Base-by-base conservation (phyloP, 1,284 basidiomycete genomes). In the Veloboletus limbatus region DNA sequence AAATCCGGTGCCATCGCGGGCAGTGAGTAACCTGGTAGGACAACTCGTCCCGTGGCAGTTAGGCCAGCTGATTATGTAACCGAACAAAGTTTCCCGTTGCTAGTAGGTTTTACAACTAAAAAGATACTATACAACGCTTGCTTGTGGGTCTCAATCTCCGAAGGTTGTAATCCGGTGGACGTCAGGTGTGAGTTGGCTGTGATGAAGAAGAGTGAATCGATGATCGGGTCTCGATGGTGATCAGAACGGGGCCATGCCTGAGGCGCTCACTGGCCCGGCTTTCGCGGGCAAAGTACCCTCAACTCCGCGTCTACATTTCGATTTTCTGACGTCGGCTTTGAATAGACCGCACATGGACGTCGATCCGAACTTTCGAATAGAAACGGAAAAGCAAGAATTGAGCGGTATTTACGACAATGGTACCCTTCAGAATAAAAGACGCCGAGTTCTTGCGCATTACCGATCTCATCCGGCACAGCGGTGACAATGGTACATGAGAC, bases 1-100 rank as follows among this genome's bases (percentile, higher is more conserved):
- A 66, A 52, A 43, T 62, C 62, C 3, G 60, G 54, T 9, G 52
- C 31, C 60, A 62, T 62, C 38, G 31, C 20, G 36, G 32, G 47
- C 21, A 17, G 35, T 25, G n/a, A 40, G n/a, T n/a, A n/a, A n/a
- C n/a, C n/a, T 7, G 26, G n/a, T n/a, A 46, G 40, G 32, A 38
- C 37, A 26, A 20, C 8, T 32, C 8, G 2, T 20, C 17, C 8
- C n/a, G 11, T 22, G 22, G 14, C 13, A 11, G n/a, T 14, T 20
- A 18, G 2, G 11, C 26, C 1, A 21, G 18, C 9, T 18, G 31
- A 47, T 52, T 52, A 54, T 31, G 34, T 51, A 53, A 34, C 33
- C 16, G 22, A 18, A 21, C 6, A 21, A n/a, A 26, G n/a, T 25
- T 36, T 45, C 36, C 22, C 43, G n/a, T n/a, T n/a, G n/a, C n/a